A percentile compares a stretch with the other conserved stretches of the same genome.
Evolutionary conservation across 1,139 yeast genomes (phyloP).

Genomic region (Candida sanyaensis): DNA sequence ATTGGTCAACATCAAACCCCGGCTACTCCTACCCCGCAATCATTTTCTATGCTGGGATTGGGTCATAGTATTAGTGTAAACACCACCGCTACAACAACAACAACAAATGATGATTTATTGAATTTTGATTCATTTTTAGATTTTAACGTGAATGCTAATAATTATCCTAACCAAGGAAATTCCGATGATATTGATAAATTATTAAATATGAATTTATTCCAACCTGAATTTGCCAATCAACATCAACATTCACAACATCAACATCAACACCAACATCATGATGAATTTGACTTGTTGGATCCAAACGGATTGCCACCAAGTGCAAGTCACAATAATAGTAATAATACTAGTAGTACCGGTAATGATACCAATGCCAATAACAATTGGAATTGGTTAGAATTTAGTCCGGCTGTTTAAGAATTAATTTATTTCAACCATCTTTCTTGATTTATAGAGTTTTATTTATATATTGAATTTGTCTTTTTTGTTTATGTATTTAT

Average conservation of each 20-base stretch:
- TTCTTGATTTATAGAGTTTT: neutral
- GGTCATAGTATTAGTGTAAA: neutral
- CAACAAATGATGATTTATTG: slow-evolving; percentile 11
- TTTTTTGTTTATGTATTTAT: neutral
- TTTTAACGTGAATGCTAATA: slow-evolving; percentile 9
- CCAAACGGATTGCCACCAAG: slow-evolving; percentile 13
- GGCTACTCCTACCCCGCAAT: neutral
- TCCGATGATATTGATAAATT: slow-evolving; percentile 45
- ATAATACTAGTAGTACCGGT: slow-evolving; percentile 9
- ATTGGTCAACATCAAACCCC: neutral
- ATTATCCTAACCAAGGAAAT: slow-evolving; percentile 5
- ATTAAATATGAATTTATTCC: slow-evolving; percentile 42
- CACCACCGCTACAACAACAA: slow-evolving; percentile 4
- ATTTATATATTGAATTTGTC: neutral
- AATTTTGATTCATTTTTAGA: slow-evolving; percentile 17
- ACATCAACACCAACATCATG: slow-evolving; percentile 14
- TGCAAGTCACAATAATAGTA: neutral
- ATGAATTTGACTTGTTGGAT: slow-evolving; percentile 13
- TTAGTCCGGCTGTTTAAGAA: slow-evolving; percentile 18
- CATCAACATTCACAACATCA: slow-evolving; percentile 5
- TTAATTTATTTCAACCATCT: neutral
- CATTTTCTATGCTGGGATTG: neutral
- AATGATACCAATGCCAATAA: slow-evolving; percentile 14
- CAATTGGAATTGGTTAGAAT: slow-evolving; percentile 35
- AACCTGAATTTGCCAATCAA: slow-evolving; percentile 30